Evolutionary conservation across 2,329 filamentous ascomycete species (phyloP), one percentile per base, ranked within the genome.

Genomic region (Colletotrichum higginsianum): DNA sequence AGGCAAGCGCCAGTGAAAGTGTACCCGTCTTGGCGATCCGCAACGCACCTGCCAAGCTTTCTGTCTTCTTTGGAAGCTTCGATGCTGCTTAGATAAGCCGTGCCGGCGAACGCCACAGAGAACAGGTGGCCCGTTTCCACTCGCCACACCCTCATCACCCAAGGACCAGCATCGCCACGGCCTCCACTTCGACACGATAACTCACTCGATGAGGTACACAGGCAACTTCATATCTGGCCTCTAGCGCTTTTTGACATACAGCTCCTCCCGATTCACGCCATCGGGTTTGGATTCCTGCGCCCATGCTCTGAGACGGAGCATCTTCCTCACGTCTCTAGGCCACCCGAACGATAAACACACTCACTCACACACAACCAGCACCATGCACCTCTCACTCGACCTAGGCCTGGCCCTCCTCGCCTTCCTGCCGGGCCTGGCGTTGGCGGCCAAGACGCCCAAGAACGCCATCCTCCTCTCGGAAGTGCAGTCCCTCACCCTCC

Each of bases 401-500:
- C 60, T 74, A 62, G 57, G 75, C 63, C 12, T 75, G 35, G n/a
- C 30, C 8, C 62, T 67, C 52, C 7, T 21, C 57, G 15, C 70
- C 72, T 72, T 74, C 50, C 57, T 73, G 66, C 67, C 73, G 65
- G 46, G 21, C 56, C 55, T 75, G 61, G 75, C 79, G 61, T 26
- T 56, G 62, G 55, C 66, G 50, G 57, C 76, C 68, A 66, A 76
- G 50, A 63, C 77, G 56, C 84, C 87, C 68, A 84, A 83, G 49
- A 82, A 89, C 77, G 88, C 88, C 68, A 87, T 90, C 78, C 86
- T 88, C 69, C 86, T 90, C 76, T 89, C 87, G 35, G 77, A 86
- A 2, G 92, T 98, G 66, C 89, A 94, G 75, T 87, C 92, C 58
- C 89, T 98, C 50, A 98, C 95, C 8, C 88, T 98, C 15, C 92